Evolutionary conservation across 1,284 basidiomycete species (phyloP), one percentile per base, ranked within the genome.

Genomic region (Coniophora puteana): DNA sequence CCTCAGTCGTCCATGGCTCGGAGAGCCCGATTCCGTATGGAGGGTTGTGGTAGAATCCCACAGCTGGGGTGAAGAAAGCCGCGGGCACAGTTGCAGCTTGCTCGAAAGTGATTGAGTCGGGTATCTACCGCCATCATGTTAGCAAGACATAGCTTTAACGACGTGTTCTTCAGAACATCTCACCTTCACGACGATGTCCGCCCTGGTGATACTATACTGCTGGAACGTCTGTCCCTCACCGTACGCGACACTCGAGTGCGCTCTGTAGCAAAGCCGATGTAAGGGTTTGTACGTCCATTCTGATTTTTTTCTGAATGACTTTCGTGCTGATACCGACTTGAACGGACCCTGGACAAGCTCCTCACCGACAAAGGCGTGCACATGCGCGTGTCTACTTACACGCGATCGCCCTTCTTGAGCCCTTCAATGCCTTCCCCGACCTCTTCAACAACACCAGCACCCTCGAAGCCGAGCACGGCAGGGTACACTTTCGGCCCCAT

Each of bases 331-430:
- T n/a, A n/a, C n/a, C n/a, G n/a, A n/a, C n/a, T n/a, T n/a, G n/a
- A n/a, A n/a, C n/a, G n/a, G n/a, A n/a, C n/a, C n/a, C n/a, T n/a
- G n/a, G n/a, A n/a, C n/a, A n/a, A n/a, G n/a, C n/a, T n/a, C n/a
- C n/a, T n/a, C n/a, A n/a, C n/a, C n/a, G n/a, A n/a, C n/a, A n/a
- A n/a, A n/a, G n/a, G n/a, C n/a, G n/a, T n/a, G n/a, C n/a, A n/a
- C n/a, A n/a, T n/a, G n/a, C n/a, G n/a, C n/a, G n/a, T n/a, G n/a
- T n/a, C n/a, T n/a, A n/a, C 70, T 51, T 57, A 78, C 76, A 84
- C 74, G 53, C 69, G 66, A 52, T 85, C 79, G 3, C 81, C 80
- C 25, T 72, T 67, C 34, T 64, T 58, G 52, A 80, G 67, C 26
- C 62, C 58, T 3, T 62, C 61, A 13, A 82, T 77, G 1, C 66